Evolutionary conservation across 495 filamentous ascomycete species (phyloP).

Genomic region (Niebla homalea): DNA sequence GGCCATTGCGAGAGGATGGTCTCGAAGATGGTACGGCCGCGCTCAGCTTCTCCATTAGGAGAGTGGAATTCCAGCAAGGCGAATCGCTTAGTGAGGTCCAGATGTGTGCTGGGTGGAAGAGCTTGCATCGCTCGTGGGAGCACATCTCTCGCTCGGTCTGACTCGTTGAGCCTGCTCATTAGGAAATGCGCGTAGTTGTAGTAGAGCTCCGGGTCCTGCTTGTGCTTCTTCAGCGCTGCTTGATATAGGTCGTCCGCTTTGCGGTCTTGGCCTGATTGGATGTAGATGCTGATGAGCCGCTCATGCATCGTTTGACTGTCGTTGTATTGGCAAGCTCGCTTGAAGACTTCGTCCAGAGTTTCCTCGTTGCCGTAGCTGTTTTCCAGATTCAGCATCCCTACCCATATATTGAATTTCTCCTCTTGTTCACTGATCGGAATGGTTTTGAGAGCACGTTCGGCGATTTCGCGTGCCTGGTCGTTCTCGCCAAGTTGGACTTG

Average conservation of each 20-base stretch:
- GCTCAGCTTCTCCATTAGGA: conserved; percentile 70
- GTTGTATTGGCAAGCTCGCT: conserved; percentile 85
- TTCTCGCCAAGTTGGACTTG: conserved; percentile 84
- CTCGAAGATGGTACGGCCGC: conserved; percentile 89
- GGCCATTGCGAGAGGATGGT: conserved; percentile 70
- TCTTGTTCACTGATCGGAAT: conserved; percentile 77
- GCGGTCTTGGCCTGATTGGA: conserved; percentile 76
- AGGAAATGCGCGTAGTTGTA: conserved; percentile 92
- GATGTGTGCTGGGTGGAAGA: conserved; percentile 55
- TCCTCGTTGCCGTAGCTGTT: conserved; percentile 80
- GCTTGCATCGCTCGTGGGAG: conserved; percentile 81
- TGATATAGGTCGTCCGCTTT: conserved; percentile 87
- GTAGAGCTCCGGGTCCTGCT: conserved; percentile 63
- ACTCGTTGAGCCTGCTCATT: conserved; percentile 50
- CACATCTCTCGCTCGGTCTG: conserved; percentile 62
- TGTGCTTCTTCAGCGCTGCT: conserved; percentile 70
- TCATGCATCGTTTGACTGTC: conserved; percentile 84
- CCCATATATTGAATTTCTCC: conserved; percentile 91
- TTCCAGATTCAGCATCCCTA: conserved; percentile 86
- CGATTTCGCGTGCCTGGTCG: conserved; percentile 71
- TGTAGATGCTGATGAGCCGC: conserved; percentile 82
- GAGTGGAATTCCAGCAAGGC: conserved; percentile 83
- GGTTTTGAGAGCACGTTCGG: conserved; percentile 74
- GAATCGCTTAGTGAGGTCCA: conserved; percentile 72
- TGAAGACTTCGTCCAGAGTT: conserved; percentile 75